A percentile compares a stretch with the other conserved stretches of the same genome.
Evolutionary conservation across 2,329 filamentous ascomycete genomes (phyloP).

Genomic region (Didymella glomerata): DNA sequence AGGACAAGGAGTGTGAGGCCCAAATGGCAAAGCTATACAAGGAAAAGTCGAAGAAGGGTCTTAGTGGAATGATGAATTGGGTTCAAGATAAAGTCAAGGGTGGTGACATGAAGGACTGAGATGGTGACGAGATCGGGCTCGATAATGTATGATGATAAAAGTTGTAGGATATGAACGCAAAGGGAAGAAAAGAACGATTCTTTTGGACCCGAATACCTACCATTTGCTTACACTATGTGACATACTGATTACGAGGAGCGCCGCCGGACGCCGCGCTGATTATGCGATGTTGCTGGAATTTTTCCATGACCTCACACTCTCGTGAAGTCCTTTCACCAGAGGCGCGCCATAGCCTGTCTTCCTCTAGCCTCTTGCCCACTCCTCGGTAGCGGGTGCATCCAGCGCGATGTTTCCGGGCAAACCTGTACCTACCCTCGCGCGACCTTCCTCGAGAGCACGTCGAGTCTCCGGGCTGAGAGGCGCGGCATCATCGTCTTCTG

Average conservation of each 20-base stretch:
- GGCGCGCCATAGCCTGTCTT: neutral
- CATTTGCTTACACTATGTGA: neutral
- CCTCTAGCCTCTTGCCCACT: constrained; percentile 31
- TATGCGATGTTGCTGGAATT: neutral
- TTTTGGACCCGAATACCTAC: neutral
- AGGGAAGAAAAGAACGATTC: neutral
- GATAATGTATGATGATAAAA: neutral
- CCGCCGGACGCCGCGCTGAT: neutral
- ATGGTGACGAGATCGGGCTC: neutral
- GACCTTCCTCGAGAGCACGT: constrained; percentile 35
- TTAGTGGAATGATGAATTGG: neutral
- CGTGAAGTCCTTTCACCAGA: no score
- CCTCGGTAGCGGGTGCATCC: constrained; percentile 32
- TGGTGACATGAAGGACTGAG: neutral
- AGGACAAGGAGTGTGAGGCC: constrained; percentile 21
- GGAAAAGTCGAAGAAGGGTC: constrained; percentile 5
- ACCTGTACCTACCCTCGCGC: constrained; percentile 28
- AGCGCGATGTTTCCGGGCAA: constrained; percentile 29
- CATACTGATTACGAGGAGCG: neutral
- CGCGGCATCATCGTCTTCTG: constrained; percentile 26
- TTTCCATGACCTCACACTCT: no score
- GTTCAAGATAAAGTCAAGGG: constrained; percentile 2
- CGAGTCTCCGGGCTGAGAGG: constrained; percentile 16
- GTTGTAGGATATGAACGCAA: neutral
- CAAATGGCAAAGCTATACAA: constrained; percentile 6